A percentile compares a stretch with the other conserved stretches of the same genome.
phyloP scores from a whole-genome alignment of 2,329 filamentous ascomycete genomes.

The Teratosphaeria nubilosa region DNA sequence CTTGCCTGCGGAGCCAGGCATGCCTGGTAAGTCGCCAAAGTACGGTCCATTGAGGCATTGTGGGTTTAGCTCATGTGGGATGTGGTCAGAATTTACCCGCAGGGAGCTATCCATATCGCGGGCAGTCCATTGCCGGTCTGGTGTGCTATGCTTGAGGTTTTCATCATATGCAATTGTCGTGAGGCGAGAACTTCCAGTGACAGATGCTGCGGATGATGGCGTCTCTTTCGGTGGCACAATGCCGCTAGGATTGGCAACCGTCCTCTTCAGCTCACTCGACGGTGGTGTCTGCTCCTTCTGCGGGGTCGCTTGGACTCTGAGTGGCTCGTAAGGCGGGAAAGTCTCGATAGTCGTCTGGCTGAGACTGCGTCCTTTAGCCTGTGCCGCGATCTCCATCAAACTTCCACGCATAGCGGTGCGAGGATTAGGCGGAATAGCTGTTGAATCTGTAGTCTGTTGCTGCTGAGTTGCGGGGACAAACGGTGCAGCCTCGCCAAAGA shows the following conservation, averaged over 20 bases:
- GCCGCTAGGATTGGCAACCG: constrained; percentile 4
- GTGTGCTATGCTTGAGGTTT: constrained; percentile 21
- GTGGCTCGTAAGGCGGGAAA: constrained; percentile 12
- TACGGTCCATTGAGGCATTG: constrained; percentile 30
- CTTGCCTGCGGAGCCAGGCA: neutral
- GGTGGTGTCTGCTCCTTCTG: neutral
- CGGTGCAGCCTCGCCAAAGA: neutral
- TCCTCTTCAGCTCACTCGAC: constrained; percentile 2
- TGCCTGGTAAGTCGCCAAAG: constrained; percentile 19
- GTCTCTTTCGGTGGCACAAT: neutral
- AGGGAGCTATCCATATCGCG: neutral
- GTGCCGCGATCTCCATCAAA: constrained; percentile 20
- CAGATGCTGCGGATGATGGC: neutral
- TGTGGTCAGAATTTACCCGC: neutral
- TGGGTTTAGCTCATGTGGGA: constrained; percentile 15
- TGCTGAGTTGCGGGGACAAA: neutral
- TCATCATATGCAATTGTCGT: neutral
- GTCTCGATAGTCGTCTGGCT: constrained; percentile 20
- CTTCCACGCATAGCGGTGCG: constrained; percentile 19
- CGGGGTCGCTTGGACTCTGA: neutral
- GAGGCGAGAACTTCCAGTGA: neutral
- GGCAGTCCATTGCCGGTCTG: constrained; percentile 12
- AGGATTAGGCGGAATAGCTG: constrained; percentile 1
- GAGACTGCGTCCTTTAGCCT: constrained; percentile 16
- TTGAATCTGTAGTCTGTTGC: neutral